Percentiles rank a stretch among this genome's conserved stretches.
phyloP scores from a whole-genome alignment of 805 yeast species.

The Clavispora asparagi region DNA sequence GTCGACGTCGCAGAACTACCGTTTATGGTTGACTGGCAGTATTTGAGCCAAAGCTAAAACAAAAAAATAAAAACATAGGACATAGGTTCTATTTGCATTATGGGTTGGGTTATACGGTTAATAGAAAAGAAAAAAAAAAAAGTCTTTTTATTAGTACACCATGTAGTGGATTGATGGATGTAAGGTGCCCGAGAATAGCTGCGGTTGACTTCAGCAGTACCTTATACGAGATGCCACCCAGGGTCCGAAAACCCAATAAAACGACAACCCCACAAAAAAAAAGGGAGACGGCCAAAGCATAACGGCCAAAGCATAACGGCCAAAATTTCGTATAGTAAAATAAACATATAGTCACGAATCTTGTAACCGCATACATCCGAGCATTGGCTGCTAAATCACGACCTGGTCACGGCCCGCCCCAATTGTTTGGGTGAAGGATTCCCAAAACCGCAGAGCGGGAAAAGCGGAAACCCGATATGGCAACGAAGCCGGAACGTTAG shows the following conservation, averaged over 20 bases:
- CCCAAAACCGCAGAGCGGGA: neutral
- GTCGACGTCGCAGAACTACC: slow-evolving; percentile 34
- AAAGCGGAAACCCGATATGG: neutral
- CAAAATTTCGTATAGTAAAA: neutral
- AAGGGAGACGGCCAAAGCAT: no score
- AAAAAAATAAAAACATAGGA: neutral
- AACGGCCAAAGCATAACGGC: no score
- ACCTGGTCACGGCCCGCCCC: no score
- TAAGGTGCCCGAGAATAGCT: no score
- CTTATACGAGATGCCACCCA: no score
- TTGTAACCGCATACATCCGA: neutral
- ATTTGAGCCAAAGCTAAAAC: slow-evolving; percentile 1
- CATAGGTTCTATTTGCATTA: neutral
- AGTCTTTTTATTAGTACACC: neutral
- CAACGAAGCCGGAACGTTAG: no score
- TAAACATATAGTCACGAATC: neutral
- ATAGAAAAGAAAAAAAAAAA: neutral
- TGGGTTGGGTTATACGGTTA: slow-evolving; percentile 1
- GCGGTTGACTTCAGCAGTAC: no score
- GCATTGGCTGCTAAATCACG: neutral
- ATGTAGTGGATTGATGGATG: no score
- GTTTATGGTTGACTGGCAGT: slow-evolving; percentile 34
- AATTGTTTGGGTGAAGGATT: no score
- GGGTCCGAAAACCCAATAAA: no score
- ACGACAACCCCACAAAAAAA: no score